Evolutionary conservation across 2,329 filamentous ascomycete genomes (phyloP), one percentile per base, ranked within the genome.

Genomic region (Exophiala sp.): DNA sequence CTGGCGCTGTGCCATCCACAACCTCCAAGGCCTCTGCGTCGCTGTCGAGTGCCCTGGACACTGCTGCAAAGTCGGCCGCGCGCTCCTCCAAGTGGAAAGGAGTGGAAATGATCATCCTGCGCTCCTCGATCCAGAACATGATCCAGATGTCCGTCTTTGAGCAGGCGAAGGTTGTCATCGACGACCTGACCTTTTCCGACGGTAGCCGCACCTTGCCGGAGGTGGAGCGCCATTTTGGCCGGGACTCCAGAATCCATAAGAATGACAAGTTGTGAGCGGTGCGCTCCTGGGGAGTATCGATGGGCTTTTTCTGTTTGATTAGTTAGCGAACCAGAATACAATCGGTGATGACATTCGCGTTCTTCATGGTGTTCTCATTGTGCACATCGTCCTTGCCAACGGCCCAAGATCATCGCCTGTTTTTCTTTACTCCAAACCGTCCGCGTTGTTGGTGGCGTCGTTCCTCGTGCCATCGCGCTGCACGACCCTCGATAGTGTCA

Each of bases 111-210:
- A 73, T 75, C 36, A 66, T 77, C 35, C 59, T 75, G 24, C 72
- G 74, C 14, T 75, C 74, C 3, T 70, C 69, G 6, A 62, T 77
- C 21, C 75, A 77, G 63, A 76, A 76, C 62, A 76, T 76, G 73
- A 75, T 77, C 43, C 65, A 76, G 39, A 67, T 76, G 62, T 72
- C 71, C 58, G 66, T 73, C 16, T 75, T 74, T 47, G 74, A 77
- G 62, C 74, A 73, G 52, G 69, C 75, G 35, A 76, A 74, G 63
- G 65, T 66, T 52, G 65, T 65, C 50, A 76, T 77, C 58, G 70
- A 75, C 53, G 59, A 69, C 35, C 65, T 75, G 49, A 68, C 69
- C 18, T 65, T 64, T 38, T 61, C 51, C 34, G 53, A 63, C 29
- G 62, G 62, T 10, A 63, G 57, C 41, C 54, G 48, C 11, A 60